Conservation (phyloP, 805 yeast genomes). For the Vanderwaltozyma tropicalis region DNA sequence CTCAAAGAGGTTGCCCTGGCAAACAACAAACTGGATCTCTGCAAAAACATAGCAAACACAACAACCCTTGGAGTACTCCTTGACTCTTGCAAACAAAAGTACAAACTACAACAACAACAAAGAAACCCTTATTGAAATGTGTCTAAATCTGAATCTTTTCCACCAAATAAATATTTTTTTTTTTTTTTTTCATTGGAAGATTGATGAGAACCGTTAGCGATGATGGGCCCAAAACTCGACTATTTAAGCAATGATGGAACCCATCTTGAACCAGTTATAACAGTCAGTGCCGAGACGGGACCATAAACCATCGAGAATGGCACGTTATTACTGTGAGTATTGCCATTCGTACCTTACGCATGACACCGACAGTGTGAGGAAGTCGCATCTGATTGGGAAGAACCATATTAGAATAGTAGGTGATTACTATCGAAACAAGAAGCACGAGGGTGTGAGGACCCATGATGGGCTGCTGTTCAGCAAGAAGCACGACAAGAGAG, state of each 20-base stretch:
- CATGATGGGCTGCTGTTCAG: background rate
- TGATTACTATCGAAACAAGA: conserved; percentile 54
- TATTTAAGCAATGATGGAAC: too few species aligned
- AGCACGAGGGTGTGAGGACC: background rate
- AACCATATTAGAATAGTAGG: conserved; percentile 65
- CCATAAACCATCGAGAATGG: conserved; percentile 32
- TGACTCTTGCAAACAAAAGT: background rate
- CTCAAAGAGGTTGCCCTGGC: background rate
- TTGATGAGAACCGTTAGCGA: too few species aligned
- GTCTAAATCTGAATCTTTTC: too few species aligned
- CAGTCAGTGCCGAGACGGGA: too few species aligned
- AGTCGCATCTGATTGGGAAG: conserved; percentile 67
- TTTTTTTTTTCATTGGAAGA: too few species aligned
- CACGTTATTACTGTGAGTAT: conserved; percentile 72
- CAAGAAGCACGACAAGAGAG: background rate
- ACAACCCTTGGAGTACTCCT: background rate
- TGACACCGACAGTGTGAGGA: conserved; percentile 77
- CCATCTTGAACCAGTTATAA: too few species aligned
- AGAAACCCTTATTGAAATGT: too few species aligned
- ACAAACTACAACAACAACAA: too few species aligned
- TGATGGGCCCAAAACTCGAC: too few species aligned
- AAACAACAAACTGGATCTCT: conserved; percentile 1
- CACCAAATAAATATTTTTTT: too few species aligned
- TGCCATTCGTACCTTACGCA: conserved; percentile 78
- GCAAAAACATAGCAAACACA: background rate